These are phyloP conservation scores for Fusarium sublunatum DNA, from an alignment of 2,329 filamentous ascomycete genomes.

Conservation along the genomic window DNA sequence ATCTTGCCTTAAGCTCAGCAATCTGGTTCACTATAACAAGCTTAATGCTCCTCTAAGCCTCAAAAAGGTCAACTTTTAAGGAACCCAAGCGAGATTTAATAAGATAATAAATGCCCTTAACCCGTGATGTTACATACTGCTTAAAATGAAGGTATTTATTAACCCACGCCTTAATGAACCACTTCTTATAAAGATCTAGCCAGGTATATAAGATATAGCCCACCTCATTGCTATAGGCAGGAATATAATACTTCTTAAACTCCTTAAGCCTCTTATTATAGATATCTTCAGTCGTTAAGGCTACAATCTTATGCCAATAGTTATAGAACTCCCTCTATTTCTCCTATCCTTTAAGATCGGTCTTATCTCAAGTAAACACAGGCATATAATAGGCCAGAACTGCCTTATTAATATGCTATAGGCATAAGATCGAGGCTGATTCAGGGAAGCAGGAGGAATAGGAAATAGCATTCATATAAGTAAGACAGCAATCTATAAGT, in stretches of 20 bases:
- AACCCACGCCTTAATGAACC: constrained; percentile 40
- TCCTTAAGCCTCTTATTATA: constrained; percentile 32
- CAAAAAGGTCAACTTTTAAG: constrained; percentile 1
- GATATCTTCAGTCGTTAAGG: constrained; percentile 22
- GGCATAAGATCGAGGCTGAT: background rate
- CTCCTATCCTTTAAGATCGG: constrained; percentile 2
- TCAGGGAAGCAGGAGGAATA: background rate
- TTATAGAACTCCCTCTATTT: constrained; percentile 36
- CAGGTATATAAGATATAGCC: constrained; percentile 36
- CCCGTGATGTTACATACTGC: constrained; percentile 17
- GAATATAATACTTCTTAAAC: constrained; percentile 30
- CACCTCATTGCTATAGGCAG: constrained; percentile 27
- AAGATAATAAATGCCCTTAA: constrained; percentile 5
- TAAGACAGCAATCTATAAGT: background rate
- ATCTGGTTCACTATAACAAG: constrained; percentile 1
- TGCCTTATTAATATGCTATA: constrained; percentile 1
- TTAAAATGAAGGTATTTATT: constrained; percentile 35
- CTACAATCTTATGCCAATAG: constrained; percentile 38
- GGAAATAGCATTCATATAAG: constrained; percentile 3
- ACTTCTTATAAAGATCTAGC: constrained; percentile 41
- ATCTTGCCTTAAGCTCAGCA: background rate
- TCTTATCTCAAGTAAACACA: background rate
- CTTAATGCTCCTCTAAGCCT: constrained; percentile 6
- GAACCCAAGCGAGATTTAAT: background rate
- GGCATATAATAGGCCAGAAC: constrained; percentile 23